Conservation (phyloP, 108 stramenopile genomes). For the Parmales sp. region DNA sequence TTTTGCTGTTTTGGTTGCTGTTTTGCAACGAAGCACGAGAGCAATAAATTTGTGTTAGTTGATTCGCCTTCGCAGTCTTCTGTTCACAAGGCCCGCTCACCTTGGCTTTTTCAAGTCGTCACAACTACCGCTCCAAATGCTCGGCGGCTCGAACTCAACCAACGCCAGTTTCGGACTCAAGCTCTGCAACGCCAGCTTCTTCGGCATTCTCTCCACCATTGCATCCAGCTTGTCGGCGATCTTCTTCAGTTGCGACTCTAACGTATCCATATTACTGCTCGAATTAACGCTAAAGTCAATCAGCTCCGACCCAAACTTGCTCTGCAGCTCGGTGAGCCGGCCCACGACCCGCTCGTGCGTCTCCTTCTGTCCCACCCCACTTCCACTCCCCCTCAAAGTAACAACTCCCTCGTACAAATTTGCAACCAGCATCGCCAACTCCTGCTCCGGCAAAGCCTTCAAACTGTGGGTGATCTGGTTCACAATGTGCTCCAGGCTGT, state of each 20-base stretch:
- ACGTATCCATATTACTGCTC: too few species aligned
- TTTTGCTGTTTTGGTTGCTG: conserved; percentile 18
- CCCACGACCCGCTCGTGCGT: conserved; percentile 38
- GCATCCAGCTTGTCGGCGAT: not conserved
- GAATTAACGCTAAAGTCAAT: too few species aligned
- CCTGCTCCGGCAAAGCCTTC: conserved; percentile 78
- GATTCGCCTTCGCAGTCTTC: conserved; percentile 19
- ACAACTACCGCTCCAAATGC: not conserved
- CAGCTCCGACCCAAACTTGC: conserved; percentile 31
- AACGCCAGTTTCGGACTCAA: too few species aligned
- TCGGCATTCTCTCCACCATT: not conserved
- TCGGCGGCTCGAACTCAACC: too few species aligned
- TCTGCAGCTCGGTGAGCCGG: conserved; percentile 24
- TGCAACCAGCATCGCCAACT: conserved; percentile 68
- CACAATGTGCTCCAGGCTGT: conserved; percentile 74
- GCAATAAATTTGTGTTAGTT: conserved; percentile 18
- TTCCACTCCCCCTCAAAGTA: conserved; percentile 34
- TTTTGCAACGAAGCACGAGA: conserved; percentile 16
- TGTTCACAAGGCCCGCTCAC: conserved; percentile 23
- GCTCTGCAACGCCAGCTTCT: not conserved
- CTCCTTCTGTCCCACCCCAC: conserved; percentile 20
- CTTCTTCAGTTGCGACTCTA: not conserved
- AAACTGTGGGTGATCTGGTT: conserved; percentile 85
- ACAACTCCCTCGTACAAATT: conserved; percentile 62
- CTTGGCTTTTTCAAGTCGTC: not conserved